These are phyloP conservation scores for Echeveria elegans DNA, from an alignment of 164 flowering plant species.

Conservation along the genomic window DNA sequence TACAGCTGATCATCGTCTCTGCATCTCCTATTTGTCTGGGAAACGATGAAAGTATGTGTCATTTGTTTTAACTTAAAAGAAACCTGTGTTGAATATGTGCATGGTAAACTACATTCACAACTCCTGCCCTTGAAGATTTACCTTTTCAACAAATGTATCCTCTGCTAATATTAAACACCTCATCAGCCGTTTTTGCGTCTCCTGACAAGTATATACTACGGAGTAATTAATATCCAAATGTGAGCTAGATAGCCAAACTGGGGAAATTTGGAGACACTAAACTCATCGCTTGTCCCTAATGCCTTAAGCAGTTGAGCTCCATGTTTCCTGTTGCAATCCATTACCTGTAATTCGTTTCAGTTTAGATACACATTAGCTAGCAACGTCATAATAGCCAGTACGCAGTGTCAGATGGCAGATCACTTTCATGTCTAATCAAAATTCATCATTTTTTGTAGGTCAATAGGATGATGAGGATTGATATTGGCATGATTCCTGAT, in stretches of 20 bases:
- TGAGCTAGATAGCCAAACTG: neutral
- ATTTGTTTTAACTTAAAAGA: neutral
- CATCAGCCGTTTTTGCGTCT: neutral
- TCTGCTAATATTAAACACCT: neutral
- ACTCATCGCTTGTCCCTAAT: neutral
- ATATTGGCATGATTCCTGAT: neutral
- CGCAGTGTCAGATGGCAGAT: neutral
- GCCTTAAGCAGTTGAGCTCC: neutral
- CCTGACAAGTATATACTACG: neutral
- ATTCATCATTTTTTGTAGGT: no score
- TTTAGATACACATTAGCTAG: neutral
- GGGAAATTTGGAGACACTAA: neutral
- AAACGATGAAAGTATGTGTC: neutral
- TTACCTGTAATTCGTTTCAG: neutral
- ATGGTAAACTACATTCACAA: neutral
- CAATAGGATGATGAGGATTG: neutral
- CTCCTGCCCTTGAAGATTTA: neutral
- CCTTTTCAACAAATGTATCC: neutral
- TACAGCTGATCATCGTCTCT: constrained; percentile 7
- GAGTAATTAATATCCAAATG: neutral
- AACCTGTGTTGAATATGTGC: neutral
- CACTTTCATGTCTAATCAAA: neutral
- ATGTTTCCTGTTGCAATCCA: neutral
- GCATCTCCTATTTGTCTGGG: constrained; percentile 24
- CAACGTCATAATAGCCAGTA: no score